Base-by-base conservation (phyloP, 257 asterid species). In the Sherardia arvensis region DNA sequence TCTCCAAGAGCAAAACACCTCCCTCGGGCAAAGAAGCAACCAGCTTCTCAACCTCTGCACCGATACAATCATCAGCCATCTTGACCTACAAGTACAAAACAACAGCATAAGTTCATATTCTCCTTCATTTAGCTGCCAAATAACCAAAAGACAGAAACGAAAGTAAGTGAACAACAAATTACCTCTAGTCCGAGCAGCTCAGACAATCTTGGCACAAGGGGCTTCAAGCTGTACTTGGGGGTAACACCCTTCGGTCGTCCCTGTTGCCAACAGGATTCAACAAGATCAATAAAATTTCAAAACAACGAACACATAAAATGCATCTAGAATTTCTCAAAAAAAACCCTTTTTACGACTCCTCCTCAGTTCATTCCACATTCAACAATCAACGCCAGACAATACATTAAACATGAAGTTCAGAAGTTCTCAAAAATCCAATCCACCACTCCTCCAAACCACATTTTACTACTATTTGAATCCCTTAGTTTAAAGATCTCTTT, bases 221-320 rank as follows among this genome's bases (percentile, higher is more conserved):
- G 97, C 87, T 86, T 87, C 88, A 89, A 83, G 78, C 95, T 89
- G 86, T 79, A 89, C 71, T 89, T 89, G n/a, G 97, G 97, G 9
- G 95, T 87, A 68, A 87, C 94, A 21, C 97, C 97, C 74, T 87
- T 90, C 10, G 97, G 97, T 45, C 95, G 90, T 30, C 95, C 97
- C 97, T 90, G 84, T 67, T 68, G 73, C 65, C 1, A n/a, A 28
- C 48, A 60, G 60, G 17, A 36, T 65, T 29, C 34, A 69, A 53
- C 17, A 5, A 17, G 23, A 23, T 29, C 28, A 36, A 14, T 43
- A 55, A 36, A 53, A 21, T 64, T 66, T 51, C 25, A 25, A 53
- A 30, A 30, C 34, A 30, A 30, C 34, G 6, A 30, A 30, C 3
- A 2, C 34, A 2, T 2, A 30, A 3, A 30, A 6, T 30, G 34